A percentile compares a stretch with the other conserved stretches of the same genome.
Conservation (phyloP, 2,329 filamentous ascomycete genomes). For the Talaromyces sp. region DNA sequence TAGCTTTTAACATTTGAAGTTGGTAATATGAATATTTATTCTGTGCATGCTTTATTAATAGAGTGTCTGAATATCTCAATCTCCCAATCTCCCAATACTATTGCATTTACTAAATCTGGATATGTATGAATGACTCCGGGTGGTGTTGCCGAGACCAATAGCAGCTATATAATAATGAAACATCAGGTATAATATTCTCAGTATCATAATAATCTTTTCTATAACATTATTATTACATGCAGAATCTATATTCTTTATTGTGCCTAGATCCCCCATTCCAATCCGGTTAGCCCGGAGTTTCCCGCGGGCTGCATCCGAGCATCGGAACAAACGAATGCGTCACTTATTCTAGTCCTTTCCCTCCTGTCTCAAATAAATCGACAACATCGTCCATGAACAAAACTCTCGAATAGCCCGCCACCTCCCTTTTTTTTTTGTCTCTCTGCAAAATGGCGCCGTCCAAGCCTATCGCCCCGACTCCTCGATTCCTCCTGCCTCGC, state of each 20-base stretch:
- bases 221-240: too few relatives aligned
- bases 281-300: background rate
- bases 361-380: background rate
- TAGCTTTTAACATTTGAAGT: background rate
- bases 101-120: too few relatives aligned
- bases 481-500: conserved; percentile 38
- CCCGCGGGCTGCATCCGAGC: background rate
- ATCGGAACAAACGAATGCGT: background rate
- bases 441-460: conserved; percentile 33
- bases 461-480: conserved; percentile 38
- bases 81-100: background rate
- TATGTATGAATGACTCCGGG: too few relatives aligned
- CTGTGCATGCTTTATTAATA: too few relatives aligned
- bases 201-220: too few relatives aligned
- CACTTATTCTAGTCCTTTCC: background rate
- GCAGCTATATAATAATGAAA: background rate
- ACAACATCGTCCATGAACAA: background rate
- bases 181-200: background rate
- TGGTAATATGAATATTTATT: background rate
- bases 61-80: background rate
- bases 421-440: too few relatives aligned
- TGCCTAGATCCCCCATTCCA: background rate
- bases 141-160: too few relatives aligned
- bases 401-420: background rate
- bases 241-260: background rate